Percentiles rank a stretch among this genome's conserved stretches.
Evolutionary conservation across 331 rosid species (phyloP).

Genomic region (Malus hybrid): DNA sequence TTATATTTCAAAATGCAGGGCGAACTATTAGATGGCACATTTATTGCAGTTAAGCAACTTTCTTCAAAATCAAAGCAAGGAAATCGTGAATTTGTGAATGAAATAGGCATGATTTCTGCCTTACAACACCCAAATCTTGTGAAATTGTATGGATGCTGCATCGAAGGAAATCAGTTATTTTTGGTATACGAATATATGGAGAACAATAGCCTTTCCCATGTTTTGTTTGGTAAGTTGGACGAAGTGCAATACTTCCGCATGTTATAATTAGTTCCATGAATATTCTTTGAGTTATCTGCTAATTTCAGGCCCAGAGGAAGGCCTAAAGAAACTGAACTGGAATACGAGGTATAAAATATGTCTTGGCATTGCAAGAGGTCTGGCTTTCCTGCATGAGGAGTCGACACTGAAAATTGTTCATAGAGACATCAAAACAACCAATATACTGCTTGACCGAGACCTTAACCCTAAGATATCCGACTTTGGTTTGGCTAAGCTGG

Average conservation of each 20-base stretch:
- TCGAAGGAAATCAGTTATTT: slow-evolving; percentile 33
- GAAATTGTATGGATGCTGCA: slow-evolving; percentile 39
- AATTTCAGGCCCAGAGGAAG: too few species aligned
- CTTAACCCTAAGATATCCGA: too few species aligned
- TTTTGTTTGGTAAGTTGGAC: slow-evolving; percentile 33
- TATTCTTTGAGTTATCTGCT: not conserved
- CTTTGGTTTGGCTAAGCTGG: too few species aligned
- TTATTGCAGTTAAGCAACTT: slow-evolving; percentile 43
- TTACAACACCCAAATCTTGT: slow-evolving; percentile 41
- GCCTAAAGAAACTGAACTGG: too few species aligned
- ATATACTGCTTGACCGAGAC: too few species aligned
- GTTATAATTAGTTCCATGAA: not conserved
- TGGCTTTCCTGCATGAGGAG: too few species aligned
- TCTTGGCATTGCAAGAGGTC: too few species aligned
- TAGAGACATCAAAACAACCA: too few species aligned
- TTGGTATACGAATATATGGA: slow-evolving; percentile 43
- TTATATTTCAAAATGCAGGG: slow-evolving; percentile 20
- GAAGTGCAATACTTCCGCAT: not conserved
- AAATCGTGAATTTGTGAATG: slow-evolving; percentile 43
- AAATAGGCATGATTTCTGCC: slow-evolving; percentile 45
- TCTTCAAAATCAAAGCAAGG: slow-evolving; percentile 46
- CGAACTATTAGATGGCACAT: slow-evolving; percentile 29
- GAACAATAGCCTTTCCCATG: slow-evolving; percentile 27
- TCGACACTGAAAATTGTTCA: too few species aligned
- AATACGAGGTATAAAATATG: too few species aligned